Evolutionary conservation across 805 yeast genomes (phyloP), one percentile per base, ranked within the genome.

Genomic region (Peterozyma xylosa): DNA sequence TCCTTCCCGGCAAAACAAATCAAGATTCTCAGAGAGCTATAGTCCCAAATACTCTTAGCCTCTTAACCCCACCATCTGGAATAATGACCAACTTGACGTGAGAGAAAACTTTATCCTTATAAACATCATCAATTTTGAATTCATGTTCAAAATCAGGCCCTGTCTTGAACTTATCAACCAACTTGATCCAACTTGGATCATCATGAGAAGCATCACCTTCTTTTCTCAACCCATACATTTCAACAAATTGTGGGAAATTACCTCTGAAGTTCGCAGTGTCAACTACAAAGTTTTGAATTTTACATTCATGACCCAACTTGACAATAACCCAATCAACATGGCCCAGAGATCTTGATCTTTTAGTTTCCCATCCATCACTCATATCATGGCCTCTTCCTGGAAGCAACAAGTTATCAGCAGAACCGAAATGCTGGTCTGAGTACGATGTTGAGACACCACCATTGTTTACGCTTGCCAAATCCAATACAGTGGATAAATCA

Each of bases 281-380:
- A 34, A 91, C 76, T 5, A 85, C 73, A 34, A 90, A 64, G 46
- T 74, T 68, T 21, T 72, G 66, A 43, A 88, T 70, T 13, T 70
- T 70, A 3, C 87, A 70, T 37, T 60, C 56, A 32, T 82, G 78
- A 15, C 96, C 97, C 42, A 91, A 73, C 53, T 82, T 78, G 46
- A 91, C 75, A 42, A 87, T 76, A 2, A 80, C 96, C 96, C 96
- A 91, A 68, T 91, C 99, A 34, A 76, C 80, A 60, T 91, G 98
- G 37, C 86, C 89, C 3, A 80, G 76, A 11, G 67, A 70, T 60
- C 98, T 76, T 2, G 96, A 88, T 60, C 99, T 78, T 54, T 77
- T 78, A 18, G 99, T 91, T 62, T 91, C 99, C 99, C 99, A 91
- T 11, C 99, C 99, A 58, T 93, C 98, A 41, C 93, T 79, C 98